A percentile compares a stretch with the other conserved stretches of the same genome.
These are phyloP conservation scores for Groenewaldozyma tartarivorans DNA, from an alignment of 805 yeast species.

Conservation along the genomic window DNA sequence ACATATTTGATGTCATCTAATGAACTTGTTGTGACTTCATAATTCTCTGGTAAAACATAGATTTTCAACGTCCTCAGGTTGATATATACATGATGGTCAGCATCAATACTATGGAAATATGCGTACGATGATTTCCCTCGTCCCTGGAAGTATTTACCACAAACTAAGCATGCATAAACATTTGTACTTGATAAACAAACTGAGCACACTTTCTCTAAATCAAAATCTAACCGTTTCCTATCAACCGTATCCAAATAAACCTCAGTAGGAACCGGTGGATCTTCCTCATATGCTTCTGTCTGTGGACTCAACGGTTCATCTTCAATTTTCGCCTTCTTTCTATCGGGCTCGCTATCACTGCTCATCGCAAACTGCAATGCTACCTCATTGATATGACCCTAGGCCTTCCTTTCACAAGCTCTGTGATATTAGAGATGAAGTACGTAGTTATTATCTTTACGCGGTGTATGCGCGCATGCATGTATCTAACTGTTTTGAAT, in stretches of 20 bases:
- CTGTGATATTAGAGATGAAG: too few relatives aligned
- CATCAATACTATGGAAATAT: constrained; percentile 53
- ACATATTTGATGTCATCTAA: constrained; percentile 45
- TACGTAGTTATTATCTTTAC: too few relatives aligned
- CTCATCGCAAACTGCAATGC: too few relatives aligned
- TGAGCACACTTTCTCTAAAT: constrained; percentile 56
- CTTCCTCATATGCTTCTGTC: neutral
- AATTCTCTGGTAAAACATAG: constrained; percentile 56
- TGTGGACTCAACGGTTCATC: too few relatives aligned
- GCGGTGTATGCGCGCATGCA: too few relatives aligned
- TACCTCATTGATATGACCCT: too few relatives aligned
- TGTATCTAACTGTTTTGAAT: too few relatives aligned
- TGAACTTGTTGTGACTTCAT: constrained; percentile 31
- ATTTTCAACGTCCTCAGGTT: constrained; percentile 41
- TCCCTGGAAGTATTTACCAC: constrained; percentile 70
- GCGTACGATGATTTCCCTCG: constrained; percentile 56
- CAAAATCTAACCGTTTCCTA: constrained; percentile 49
- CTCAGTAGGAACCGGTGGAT: neutral
- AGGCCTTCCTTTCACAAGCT: too few relatives aligned
- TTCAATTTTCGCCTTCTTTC: constrained; percentile 8
- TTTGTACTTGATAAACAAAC: constrained; percentile 51
- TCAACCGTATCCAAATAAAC: constrained; percentile 30
- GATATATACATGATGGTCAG: constrained; percentile 54
- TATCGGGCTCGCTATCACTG: constrained; percentile 7
- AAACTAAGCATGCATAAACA: constrained; percentile 61